phyloP scores from a whole-genome alignment of 1,284 basidiomycete genomes.

The Apiotrichum sp. region DNA sequence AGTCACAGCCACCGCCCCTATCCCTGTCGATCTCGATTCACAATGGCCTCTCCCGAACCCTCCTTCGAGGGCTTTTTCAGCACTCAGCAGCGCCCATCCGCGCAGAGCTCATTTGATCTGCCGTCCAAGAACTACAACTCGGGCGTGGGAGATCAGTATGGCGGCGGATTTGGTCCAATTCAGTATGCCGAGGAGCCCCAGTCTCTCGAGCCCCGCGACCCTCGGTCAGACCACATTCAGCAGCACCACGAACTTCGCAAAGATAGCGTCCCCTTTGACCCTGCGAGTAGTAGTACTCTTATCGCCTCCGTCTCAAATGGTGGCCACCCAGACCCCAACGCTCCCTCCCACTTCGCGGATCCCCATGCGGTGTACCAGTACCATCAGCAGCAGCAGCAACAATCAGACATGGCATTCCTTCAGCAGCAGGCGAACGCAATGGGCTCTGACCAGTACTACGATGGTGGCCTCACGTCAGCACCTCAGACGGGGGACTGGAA shows the following conservation, averaged over 20 bases:
- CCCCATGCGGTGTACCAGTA: constrained; percentile 1
- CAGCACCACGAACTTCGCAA: constrained; percentile 18
- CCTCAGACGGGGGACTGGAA: constrained; percentile 1
- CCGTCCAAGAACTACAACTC: constrained; percentile 8
- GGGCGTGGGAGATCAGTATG: constrained; percentile 2
- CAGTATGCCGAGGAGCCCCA: constrained; percentile 29
- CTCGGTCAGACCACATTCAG: neutral
- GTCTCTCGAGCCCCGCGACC: neutral
- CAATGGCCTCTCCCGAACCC: constrained; percentile 23
- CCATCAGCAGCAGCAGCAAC: constrained; percentile 9
- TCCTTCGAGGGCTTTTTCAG: constrained; percentile 29
- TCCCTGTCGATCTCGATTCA: neutral
- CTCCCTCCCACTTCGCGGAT: constrained; percentile 7
- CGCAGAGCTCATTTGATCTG: constrained; percentile 10
- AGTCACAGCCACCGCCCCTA: neutral
- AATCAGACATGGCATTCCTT: constrained; percentile 3
- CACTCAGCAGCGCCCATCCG: constrained; percentile 15
- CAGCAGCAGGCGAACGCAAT: neutral
- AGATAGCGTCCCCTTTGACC: constrained; percentile 39
- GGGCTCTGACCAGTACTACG: constrained; percentile 2
- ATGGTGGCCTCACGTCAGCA: neutral
- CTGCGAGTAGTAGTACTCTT: constrained; percentile 30
- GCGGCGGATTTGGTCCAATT: constrained; percentile 2
- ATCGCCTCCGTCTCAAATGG: constrained; percentile 28
- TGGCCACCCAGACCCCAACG: constrained; percentile 2